Conservation (phyloP, 1,284 basidiomycete genomes). For the Apiotrichum gamsii region DNA sequence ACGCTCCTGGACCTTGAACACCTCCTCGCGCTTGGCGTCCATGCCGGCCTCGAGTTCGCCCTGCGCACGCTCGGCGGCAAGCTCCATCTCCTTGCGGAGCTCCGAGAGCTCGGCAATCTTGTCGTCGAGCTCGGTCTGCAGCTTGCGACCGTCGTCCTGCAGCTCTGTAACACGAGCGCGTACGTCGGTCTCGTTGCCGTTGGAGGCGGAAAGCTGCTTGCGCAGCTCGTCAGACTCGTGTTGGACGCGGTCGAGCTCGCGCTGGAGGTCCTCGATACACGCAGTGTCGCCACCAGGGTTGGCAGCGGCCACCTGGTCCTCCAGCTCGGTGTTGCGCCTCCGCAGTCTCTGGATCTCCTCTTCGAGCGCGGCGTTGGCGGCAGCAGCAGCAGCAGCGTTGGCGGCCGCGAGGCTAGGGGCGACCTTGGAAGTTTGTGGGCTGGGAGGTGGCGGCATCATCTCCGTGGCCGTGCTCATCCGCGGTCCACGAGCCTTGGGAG, state of each 20-base stretch:
- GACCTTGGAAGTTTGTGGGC: slow-evolving; percentile 28
- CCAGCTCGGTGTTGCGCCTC: slow-evolving; percentile 32
- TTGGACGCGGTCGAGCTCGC: slow-evolving; percentile 24
- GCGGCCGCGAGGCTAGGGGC: slow-evolving; percentile 1
- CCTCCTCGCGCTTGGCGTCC: slow-evolving; percentile 44
- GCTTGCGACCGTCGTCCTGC: slow-evolving; percentile 27
- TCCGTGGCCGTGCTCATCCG: slow-evolving; percentile 28
- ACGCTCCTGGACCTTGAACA: slow-evolving; percentile 36
- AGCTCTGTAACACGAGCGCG: slow-evolving; percentile 32
- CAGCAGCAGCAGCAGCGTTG: slow-evolving; percentile 30
- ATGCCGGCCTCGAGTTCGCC: slow-evolving; percentile 46
- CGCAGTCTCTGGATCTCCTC: slow-evolving; percentile 38
- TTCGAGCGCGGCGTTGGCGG: slow-evolving; percentile 29
- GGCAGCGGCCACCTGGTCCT: slow-evolving; percentile 16
- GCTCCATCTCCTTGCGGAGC: slow-evolving; percentile 36
- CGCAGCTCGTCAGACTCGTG: slow-evolving; percentile 32
- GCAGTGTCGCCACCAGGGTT: slow-evolving; percentile 7
- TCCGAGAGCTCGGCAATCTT: slow-evolving; percentile 35
- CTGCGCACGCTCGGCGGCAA: slow-evolving; percentile 36
- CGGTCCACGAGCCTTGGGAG: slow-evolving; percentile 37
- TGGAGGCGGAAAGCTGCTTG: slow-evolving; percentile 28
- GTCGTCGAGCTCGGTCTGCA: slow-evolving; percentile 24
- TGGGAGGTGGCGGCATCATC: slow-evolving; percentile 48
- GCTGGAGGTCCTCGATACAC: slow-evolving; percentile 20
- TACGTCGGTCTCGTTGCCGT: slow-evolving; percentile 38